A percentile compares a stretch with the other conserved stretches of the same genome.
These are phyloP conservation scores for Aspergillus caelatus DNA, from an alignment of 2,329 filamentous ascomycete genomes.

Conservation along the genomic window DNA sequence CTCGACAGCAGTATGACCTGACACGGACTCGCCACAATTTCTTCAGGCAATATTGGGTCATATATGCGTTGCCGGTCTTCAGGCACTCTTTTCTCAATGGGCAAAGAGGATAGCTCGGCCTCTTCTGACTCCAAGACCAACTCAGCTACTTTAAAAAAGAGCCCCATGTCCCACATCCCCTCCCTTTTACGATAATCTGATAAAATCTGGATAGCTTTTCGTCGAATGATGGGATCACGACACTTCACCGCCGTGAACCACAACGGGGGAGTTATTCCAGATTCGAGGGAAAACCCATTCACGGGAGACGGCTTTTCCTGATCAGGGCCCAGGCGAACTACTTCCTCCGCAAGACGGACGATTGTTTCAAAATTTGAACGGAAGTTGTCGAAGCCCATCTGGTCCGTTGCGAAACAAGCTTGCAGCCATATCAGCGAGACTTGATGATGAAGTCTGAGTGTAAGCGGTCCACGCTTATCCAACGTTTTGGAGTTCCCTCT, in stretches of 20 bases:
- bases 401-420: constrained; percentile 8
- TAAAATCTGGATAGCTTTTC: constrained; percentile 29
- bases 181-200: constrained; percentile 15
- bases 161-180: constrained; percentile 20
- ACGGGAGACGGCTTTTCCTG: neutral
- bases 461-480: constrained; percentile 18
- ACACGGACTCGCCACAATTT: neutral
- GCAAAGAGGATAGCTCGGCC: constrained; percentile 8
- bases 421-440: constrained; percentile 13
- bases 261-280: constrained; percentile 34
- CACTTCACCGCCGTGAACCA: constrained; percentile 38
- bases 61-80: constrained; percentile 12
- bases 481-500: constrained; percentile 2
- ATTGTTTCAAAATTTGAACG: constrained; percentile 14
- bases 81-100: constrained; percentile 17
- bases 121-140: constrained; percentile 23
- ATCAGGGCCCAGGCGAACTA: constrained; percentile 9
- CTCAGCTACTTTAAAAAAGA: constrained; percentile 7
- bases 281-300: constrained; percentile 27
- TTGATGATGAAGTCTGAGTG: constrained; percentile 21
- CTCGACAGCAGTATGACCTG: neutral
- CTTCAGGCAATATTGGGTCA: neutral
- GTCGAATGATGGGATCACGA: constrained; percentile 32
- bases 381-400: constrained; percentile 15
- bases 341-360: constrained; percentile 12